phyloP scores from a whole-genome alignment of 2,329 filamentous ascomycete species.

The Arthrobotrys sphaeroides region DNA sequence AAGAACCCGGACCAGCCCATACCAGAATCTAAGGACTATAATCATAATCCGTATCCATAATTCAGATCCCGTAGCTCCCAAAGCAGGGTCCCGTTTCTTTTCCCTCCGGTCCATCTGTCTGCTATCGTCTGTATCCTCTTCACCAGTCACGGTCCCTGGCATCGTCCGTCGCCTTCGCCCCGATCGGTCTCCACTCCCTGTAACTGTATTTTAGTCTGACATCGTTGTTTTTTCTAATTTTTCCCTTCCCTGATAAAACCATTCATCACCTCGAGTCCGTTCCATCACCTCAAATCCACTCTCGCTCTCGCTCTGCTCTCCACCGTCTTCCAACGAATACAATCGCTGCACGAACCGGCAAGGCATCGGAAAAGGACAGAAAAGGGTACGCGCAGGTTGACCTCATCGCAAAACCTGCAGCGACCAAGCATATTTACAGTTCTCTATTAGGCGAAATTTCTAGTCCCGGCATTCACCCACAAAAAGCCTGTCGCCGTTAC shows the following conservation, averaged over 20 bases:
- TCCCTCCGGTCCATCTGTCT: neutral
- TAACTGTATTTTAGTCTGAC: conserved; percentile 30
- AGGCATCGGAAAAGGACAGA: conserved; percentile 7
- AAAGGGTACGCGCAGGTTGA: conserved; percentile 41
- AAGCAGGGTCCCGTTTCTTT: conserved; percentile 9
- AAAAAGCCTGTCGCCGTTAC: conserved; percentile 19
- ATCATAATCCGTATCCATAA: neutral
- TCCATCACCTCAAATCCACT: conserved; percentile 12
- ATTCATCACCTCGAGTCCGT: conserved; percentile 2
- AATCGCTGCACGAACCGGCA: conserved; percentile 31
- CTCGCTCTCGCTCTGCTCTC: neutral
- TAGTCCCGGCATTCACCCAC: conserved; percentile 27
- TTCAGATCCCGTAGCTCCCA: neutral
- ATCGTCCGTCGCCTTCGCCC: conserved; percentile 33
- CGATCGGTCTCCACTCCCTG: conserved; percentile 47
- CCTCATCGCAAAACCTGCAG: conserved; percentile 41
- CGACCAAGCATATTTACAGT: conserved; percentile 12
- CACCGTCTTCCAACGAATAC: conserved; percentile 9
- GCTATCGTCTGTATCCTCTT: neutral
- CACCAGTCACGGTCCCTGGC: conserved; percentile 35
- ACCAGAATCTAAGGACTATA: neutral
- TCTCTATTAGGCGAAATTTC: conserved; percentile 30
- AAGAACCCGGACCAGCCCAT: conserved; percentile 10
- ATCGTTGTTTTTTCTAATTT: conserved; percentile 10
- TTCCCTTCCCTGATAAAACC: neutral